These are phyloP conservation scores for Brassica rapa DNA, from an alignment of 345 rosid species.

Conservation along the genomic window DNA sequence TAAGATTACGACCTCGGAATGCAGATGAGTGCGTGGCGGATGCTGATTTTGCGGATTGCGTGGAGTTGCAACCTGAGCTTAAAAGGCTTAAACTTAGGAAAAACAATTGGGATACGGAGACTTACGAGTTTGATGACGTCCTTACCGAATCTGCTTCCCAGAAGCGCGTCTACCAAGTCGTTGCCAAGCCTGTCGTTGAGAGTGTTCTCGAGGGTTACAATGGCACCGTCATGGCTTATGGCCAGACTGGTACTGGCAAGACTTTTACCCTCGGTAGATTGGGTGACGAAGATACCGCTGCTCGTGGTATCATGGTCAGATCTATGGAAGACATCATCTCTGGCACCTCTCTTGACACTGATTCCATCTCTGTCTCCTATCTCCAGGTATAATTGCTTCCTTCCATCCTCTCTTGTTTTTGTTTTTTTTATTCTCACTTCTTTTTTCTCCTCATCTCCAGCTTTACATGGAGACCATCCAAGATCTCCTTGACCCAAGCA, in stretches of 20 bases:
- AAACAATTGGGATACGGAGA: slow-evolving; percentile 97
- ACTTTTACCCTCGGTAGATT: slow-evolving; percentile 91
- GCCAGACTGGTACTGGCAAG: slow-evolving; percentile 99
- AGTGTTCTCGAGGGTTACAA: slow-evolving; percentile 98
- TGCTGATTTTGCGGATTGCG: slow-evolving; percentile 98
- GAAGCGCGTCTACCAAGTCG: slow-evolving; percentile 93
- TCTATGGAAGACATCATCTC: slow-evolving; percentile 93
- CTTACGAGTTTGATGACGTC: slow-evolving; percentile 94
- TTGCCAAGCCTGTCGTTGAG: slow-evolving; percentile 99
- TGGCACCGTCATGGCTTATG: slow-evolving; percentile 98
- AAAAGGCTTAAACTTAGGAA: slow-evolving; percentile 95
- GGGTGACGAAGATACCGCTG: slow-evolving; percentile 90
- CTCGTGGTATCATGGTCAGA: slow-evolving; percentile 98
- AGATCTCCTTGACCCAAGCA: slow-evolving; percentile 88
- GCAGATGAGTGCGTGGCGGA: slow-evolving; percentile 84
- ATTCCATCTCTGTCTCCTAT: slow-evolving; percentile 83
- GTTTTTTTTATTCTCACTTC: background rate
- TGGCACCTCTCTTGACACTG: slow-evolving; percentile 67
- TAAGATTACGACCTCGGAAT: slow-evolving; percentile 89
- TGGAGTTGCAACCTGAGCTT: slow-evolving; percentile 96
- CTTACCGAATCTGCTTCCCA: slow-evolving; percentile 96
- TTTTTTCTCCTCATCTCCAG: slow-evolving; percentile 38
- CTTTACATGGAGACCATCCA: slow-evolving; percentile 98
- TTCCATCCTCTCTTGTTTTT: background rate
- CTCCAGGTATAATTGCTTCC: slow-evolving; percentile 60